Base-by-base conservation (phyloP, 2,329 filamentous ascomycete species). In the Xylaria sp. region DNA sequence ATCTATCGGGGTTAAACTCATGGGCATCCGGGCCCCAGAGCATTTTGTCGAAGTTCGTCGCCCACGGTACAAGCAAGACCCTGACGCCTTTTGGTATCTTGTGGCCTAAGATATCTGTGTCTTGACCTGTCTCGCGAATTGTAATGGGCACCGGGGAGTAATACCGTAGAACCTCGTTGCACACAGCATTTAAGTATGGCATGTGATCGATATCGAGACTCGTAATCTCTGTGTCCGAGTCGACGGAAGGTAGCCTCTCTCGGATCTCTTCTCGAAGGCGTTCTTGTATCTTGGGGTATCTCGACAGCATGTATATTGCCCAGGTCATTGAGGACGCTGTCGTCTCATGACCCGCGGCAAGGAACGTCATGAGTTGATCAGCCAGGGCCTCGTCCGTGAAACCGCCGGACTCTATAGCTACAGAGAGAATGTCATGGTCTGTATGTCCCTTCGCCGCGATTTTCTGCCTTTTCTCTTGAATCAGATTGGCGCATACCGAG, bases 1-100 rank as follows among this genome's bases (percentile, higher is more conserved):
- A 95, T 15, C 93, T 85, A 48, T 94, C 93, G 0, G 94, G 94
- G 64, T 92, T 88, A 84, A 98, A 98, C 56, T 88, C 83, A 37
- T 82, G 81, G 0, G 93, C 93, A 74, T 95, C 91, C 0, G 84
- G 79, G 0, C 94, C 94, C 94, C 94, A 98, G 10, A 94, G 83
- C 1, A 84, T 81, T 51, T 83, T 83, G 71, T 88, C 88, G 32
- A 87, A 88, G 83, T 98, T 97, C 76, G 91, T 87, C 9, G 91
- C 91, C 84, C 85, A 87, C 2, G 87, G 85, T 1, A 84, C 80
- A 20, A 97, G 80, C 69, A 92, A 84, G 55, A 97, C 78, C 10
- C 86, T 84, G 0, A 89, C 91, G 15, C 86, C 89, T 70, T 89
- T 88, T 2, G 91, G 91, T 4, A 94, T 82, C 46, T 81, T 83